Evolutionary conservation across 73 alveolate species (phyloP).

Genomic region (Paramecium octaurelia): DNA sequence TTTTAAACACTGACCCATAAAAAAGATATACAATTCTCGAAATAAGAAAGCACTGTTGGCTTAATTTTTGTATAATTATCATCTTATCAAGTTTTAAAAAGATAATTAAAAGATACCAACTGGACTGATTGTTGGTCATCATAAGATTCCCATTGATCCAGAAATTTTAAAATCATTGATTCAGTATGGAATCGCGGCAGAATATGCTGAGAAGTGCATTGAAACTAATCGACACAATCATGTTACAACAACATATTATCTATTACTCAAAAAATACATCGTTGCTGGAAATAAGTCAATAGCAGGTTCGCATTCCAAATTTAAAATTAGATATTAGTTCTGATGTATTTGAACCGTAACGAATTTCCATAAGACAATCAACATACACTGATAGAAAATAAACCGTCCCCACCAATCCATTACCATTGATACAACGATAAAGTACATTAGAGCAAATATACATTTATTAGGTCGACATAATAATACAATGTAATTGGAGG

Average conservation of each 20-base stretch:
- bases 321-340: conserved; percentile 2
- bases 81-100: background rate
- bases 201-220: conserved; percentile 79
- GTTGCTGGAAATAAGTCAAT: conserved; percentile 78
- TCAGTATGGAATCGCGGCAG: conserved; percentile 70
- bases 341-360: background rate
- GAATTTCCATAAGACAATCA: background rate
- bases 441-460: background rate
- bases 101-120: conserved; percentile 22
- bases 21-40: conserved; percentile 80
- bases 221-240: conserved; percentile 92
- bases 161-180: conserved; percentile 73
- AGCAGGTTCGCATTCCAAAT: conserved; percentile 35
- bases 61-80: conserved; percentile 63
- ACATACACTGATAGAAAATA: background rate
- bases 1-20: conserved; percentile 83
- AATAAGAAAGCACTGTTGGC: conserved; percentile 80
- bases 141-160: conserved; percentile 84
- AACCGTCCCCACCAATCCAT: background rate
- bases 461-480: background rate
- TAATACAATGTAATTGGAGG: background rate
- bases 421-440: background rate
- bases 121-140: conserved; percentile 83
- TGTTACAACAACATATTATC: conserved; percentile 89
- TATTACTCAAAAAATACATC: conserved; percentile 79